Evolutionary conservation across 106 monocot genomes (phyloP), one percentile per base, ranked within the genome.

Genomic region (Cymbidium sinense): DNA sequence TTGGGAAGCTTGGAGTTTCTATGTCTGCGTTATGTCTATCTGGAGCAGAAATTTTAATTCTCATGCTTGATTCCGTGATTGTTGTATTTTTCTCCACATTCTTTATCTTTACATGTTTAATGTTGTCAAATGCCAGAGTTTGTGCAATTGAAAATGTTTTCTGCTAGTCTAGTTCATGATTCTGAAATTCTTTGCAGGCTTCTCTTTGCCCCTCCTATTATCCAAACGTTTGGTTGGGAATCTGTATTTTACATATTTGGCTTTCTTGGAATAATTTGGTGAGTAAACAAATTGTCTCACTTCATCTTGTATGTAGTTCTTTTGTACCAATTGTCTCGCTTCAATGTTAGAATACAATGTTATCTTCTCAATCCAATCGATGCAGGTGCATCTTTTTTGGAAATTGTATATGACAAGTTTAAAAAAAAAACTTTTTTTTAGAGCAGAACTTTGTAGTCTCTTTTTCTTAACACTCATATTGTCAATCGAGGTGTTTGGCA

Each of bases 221-320:
- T 98, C 75, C 88, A 94, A 79, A 87, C 73, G 55, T 90, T 85
- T 80, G 96, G 91, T 64, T 98, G 96, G 96, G 96, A 98, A 51
- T 87, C 93, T 62, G 93, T 98, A 13, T 98, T 98, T 85, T 98
- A 94, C 87, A 73, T 87, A 79, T 98, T 98, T 88, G 94, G 94
- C 27, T 17, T 92, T 77, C 73, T 98, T 77, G 96, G 96, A 37
- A 76, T 98, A 78, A 29, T 91, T 77, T 98, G 96, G 96, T 98
- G 78, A 88, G 91, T 86, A 70, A 74, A 79, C 19, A 58, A 52
- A n/a, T 64, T n/a, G 44, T 11, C 8, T 33, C 33, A 33, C 30
- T 69, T 47, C 15, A 15, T 47, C 11, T 47, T 47, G 15, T 47
- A 47, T 13, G 13, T 47, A 39, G 23, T 4, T 27, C 64, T 29